A percentile compares a stretch with the other conserved stretches of the same genome.
Evolutionary conservation across 1,284 basidiomycete genomes (phyloP).

Genomic region (Rhodotorula sp.): DNA sequence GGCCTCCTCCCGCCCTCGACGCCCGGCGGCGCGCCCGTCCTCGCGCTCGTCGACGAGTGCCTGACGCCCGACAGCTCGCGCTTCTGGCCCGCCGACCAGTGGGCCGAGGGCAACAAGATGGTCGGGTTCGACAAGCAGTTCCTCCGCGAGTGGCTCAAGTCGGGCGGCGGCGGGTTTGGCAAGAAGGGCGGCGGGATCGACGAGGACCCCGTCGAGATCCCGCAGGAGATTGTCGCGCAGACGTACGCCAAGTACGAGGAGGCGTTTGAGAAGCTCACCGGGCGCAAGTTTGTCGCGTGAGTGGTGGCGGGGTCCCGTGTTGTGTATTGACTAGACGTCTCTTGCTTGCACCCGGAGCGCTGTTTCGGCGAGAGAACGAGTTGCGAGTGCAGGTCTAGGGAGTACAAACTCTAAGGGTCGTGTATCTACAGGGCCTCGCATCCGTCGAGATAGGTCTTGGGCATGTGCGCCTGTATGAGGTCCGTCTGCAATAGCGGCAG

Average conservation of each 20-base stretch:
- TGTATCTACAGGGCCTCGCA: conserved; percentile 6
- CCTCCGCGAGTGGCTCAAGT: conserved; percentile 80
- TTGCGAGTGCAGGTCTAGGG: too few species aligned
- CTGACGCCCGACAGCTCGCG: conserved; percentile 96
- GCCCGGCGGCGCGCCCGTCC: conserved; percentile 48
- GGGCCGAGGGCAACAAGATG: conserved; percentile 74
- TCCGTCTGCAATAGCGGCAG: conserved; percentile 25
- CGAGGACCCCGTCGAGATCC: conserved; percentile 61
- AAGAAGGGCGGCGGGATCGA: conserved; percentile 76
- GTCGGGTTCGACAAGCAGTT: conserved; percentile 97
- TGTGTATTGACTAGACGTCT: too few species aligned
- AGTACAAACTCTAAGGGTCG: too few species aligned
- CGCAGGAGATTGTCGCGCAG: conserved; percentile 70
- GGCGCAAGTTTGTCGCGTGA: conserved; percentile 42
- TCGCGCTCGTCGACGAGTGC: conserved; percentile 93
- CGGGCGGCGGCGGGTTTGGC: conserved; percentile 62
- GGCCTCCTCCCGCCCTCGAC: conserved; percentile 62
- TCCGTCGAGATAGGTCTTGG: conserved; percentile 28
- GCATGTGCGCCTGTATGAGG: conserved; percentile 26
- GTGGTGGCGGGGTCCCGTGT: background rate
- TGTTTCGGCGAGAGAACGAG: too few species aligned
- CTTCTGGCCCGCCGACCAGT: conserved; percentile 84
- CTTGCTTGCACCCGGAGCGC: too few species aligned
- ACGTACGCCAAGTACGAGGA: conserved; percentile 77
- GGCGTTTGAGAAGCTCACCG: conserved; percentile 69